Evolutionary conservation across 208 protist genomes (phyloP).

Genomic region (Hexamita inflata): DNA sequence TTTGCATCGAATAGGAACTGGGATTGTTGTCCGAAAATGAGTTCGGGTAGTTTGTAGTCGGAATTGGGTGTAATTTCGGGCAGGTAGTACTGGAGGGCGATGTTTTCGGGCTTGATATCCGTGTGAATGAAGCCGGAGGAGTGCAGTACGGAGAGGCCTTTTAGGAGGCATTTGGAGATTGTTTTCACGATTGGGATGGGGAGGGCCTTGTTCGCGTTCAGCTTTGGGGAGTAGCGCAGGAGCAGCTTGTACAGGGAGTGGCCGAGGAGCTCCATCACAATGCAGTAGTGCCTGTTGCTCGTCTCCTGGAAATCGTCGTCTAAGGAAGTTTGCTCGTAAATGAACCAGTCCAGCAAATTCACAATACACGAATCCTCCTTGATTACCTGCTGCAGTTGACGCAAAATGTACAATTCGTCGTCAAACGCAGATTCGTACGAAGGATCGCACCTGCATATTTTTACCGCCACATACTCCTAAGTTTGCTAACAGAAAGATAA

Average conservation of each 20-base stretch:
- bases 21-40: neutral
- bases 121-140: neutral
- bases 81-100: neutral
- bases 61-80: neutral
- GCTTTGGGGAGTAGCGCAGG: neutral
- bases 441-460: neutral
- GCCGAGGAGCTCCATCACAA: neutral
- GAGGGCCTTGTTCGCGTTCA: neutral
- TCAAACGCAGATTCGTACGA: neutral
- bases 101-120: neutral
- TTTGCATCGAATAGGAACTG: neutral
- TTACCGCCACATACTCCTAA: neutral
- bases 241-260: neutral
- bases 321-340: neutral
- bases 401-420: neutral
- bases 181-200: neutral
- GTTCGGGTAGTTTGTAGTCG: neutral
- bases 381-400: neutral
- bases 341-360: neutral
- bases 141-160: neutral
- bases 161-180: neutral
- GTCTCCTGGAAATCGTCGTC: neutral
- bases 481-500: neutral
- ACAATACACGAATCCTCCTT: neutral
- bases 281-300: neutral